Evolutionary conservation across 2,329 filamentous ascomycete genomes (phyloP), one percentile per base, ranked within the genome.

Genomic region (Bimuria novae-zelandiae): DNA sequence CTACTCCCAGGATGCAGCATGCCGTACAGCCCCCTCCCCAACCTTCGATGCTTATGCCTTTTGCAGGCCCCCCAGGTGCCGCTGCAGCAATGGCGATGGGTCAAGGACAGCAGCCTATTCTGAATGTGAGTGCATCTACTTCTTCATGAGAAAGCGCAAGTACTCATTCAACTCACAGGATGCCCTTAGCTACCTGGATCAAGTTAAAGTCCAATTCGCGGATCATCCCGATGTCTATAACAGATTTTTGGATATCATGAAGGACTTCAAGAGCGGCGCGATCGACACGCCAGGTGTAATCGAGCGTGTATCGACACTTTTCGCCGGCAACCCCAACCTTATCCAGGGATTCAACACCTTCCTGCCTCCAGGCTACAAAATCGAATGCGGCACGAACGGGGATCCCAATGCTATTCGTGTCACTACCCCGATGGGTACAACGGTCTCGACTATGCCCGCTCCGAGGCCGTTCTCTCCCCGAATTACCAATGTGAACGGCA

Each of bases 331-430:
- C 67, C 94, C 94, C 2, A 94, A 90, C 69, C 82, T 96, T 22
- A 97, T 99, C 43, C 93, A 97, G 74, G 94, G 94, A 0, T 99
- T 99, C 74, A 99, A 99, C 70, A 99, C 94, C 0, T 99, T 99
- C 71, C 79, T 99, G 7, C 94, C 94, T 3, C 92, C 92, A 0
- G 92, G 94, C 2, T 99, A 99, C 72, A 84, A 94, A 53, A 99
- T 99, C 55, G 94, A 99, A 71, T 99, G 94, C 67, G 93, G 93
- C 25, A 88, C 90, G 14, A 91, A 91, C 29, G 93, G 95, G 60
- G 93, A 97, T 66, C 93, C 93, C 1, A 96, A 97, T 70, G 92
- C 92, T 3, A 99, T 99, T 59, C 84, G 95, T 59, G 94, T 99
- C 14, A 99, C 94, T 0, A 99, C 94, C 0, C 94, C 94, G 0